A percentile compares a stretch with the other conserved stretches of the same genome.
Conservation (phyloP, 805 yeast genomes). For the Blastobotrys attinorum region DNA sequence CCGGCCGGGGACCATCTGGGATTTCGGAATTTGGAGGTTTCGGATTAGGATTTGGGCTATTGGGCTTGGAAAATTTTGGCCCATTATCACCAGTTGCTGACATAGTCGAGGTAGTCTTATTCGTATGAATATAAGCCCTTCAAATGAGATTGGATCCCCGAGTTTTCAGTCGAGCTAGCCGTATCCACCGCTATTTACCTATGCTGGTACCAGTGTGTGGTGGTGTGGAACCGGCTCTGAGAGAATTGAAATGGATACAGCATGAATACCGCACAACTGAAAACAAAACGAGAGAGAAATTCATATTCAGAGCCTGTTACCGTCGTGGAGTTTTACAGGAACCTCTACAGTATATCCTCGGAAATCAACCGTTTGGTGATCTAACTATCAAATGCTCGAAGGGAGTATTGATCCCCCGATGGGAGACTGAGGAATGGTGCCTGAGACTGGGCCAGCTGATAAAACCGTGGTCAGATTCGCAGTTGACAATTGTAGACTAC, state of each 20-base stretch:
- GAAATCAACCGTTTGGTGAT: conserved; percentile 78
- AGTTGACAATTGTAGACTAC: conserved; percentile 46
- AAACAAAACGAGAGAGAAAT: no score
- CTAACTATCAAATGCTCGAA: conserved; percentile 50
- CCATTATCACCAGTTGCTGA: no score
- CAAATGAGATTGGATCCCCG: no score
- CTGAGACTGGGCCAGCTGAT: conserved; percentile 30
- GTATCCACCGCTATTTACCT: conserved; percentile 15
- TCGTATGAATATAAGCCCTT: no score
- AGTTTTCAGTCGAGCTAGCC: conserved; percentile 10
- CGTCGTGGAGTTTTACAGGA: conserved; percentile 41
- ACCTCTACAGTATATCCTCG: conserved; percentile 82
- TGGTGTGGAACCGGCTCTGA: conserved; percentile 34
- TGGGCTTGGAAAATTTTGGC: no score
- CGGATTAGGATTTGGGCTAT: no score
- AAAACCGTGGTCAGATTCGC: background rate
- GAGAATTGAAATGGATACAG: conserved; percentile 59
- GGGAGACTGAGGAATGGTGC: conserved; percentile 95
- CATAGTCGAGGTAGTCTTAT: no score
- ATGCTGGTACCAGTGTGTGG: conserved; percentile 19
- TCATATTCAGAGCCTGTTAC: conserved; percentile 43
- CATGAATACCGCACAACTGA: conserved; percentile 37
- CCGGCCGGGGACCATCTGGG: no score
- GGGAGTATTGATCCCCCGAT: conserved; percentile 79
- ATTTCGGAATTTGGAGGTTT: no score